Evolutionary conservation across 1,284 basidiomycete species (phyloP).

Genomic region (Laetiporus sulphureus): DNA sequence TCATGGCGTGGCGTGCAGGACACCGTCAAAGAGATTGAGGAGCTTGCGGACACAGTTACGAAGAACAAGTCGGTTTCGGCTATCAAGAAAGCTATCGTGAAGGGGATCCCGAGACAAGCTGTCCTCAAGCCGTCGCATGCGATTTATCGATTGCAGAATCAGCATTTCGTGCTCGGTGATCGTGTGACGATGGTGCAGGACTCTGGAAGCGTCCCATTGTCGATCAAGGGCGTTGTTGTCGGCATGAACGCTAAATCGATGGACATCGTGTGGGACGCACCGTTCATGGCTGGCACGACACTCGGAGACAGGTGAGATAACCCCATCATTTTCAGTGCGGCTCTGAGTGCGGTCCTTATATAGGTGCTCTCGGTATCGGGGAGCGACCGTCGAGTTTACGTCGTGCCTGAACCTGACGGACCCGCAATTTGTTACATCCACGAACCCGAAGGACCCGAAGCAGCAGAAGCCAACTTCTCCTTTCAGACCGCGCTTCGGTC

Average conservation of each 20-base stretch:
- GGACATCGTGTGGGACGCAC: conserved; percentile 96
- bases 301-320: conserved; percentile 87
- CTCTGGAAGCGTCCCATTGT: conserved; percentile 88
- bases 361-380: conserved; percentile 87
- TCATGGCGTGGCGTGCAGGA: conserved; percentile 35
- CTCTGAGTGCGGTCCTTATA: neutral
- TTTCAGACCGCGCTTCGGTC: conserved; percentile 66
- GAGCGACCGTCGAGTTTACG: conserved; percentile 78
- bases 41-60: conserved; percentile 63
- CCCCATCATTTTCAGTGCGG: conserved; percentile 17
- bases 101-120: conserved; percentile 90
- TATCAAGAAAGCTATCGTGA: conserved; percentile 88
- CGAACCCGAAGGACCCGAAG: conserved; percentile 42
- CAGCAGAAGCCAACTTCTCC: conserved; percentile 36
- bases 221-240: conserved; percentile 90
- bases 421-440: conserved; percentile 75
- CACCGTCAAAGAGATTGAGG: conserved; percentile 75
- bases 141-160: conserved; percentile 84
- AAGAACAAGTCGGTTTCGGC: conserved; percentile 49
- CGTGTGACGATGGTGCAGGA: conserved; percentile 95
- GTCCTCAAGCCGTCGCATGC: conserved; percentile 93
- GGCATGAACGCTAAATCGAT: conserved; percentile 83
- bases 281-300: conserved; percentile 91
- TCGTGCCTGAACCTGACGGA: conserved; percentile 82
- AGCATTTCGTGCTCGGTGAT: conserved; percentile 90